A percentile compares a stretch with the other conserved stretches of the same genome.
Conservation (phyloP, 345 rosid species). For the Salix koriyanagi region DNA sequence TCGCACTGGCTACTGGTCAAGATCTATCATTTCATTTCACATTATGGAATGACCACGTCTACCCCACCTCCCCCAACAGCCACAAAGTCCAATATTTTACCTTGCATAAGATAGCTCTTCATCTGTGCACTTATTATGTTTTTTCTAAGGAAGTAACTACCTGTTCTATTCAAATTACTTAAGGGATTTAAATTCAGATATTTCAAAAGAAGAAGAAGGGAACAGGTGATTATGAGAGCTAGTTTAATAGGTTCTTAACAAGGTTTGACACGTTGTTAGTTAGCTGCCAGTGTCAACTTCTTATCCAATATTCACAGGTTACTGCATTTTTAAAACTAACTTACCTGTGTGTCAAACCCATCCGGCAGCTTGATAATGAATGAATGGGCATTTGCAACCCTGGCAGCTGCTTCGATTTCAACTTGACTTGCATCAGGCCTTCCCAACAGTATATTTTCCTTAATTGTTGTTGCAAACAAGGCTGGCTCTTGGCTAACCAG, state of each 20-base stretch:
- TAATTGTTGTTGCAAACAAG: conserved; percentile 85
- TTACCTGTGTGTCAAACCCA: conserved; percentile 90
- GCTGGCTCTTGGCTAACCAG: conserved; percentile 99
- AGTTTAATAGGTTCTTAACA: neutral
- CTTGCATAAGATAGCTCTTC: neutral
- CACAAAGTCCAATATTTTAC: conserved; percentile 27
- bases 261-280: neutral
- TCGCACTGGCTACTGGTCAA: conserved; percentile 32
- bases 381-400: conserved; percentile 96
- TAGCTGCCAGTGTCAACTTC: neutral
- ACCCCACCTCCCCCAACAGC: conserved; percentile 41
- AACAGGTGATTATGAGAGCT: neutral
- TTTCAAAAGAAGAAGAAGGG: neutral
- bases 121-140: neutral
- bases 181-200: conserved; percentile 3
- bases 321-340: conserved; percentile 11
- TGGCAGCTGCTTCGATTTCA: conserved; percentile 92
- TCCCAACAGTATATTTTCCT: conserved; percentile 86
- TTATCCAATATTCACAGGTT: neutral
- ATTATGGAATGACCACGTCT: conserved; percentile 30
- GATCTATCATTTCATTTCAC: conserved; percentile 40
- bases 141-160: neutral
- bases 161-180: neutral
- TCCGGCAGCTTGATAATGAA: conserved; percentile 88
- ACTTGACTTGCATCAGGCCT: conserved; percentile 74